Conservation (phyloP, 2,329 filamentous ascomycete genomes). For the Aspergillus latus region DNA sequence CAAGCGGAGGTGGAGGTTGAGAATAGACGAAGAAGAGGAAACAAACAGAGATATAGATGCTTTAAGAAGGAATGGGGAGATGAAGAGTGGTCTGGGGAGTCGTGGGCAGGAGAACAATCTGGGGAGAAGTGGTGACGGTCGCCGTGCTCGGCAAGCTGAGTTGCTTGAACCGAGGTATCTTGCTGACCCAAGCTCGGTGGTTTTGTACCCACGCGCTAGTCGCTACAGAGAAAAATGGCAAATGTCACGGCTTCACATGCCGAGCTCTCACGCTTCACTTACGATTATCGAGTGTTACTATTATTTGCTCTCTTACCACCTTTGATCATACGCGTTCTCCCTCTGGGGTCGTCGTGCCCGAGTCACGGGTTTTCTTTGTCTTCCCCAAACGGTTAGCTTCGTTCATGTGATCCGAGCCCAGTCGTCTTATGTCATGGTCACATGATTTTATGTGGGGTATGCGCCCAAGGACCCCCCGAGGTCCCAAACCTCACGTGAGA, state of each 20-base stretch:
- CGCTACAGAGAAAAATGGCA: constrained; percentile 25
- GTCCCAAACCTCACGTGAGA: background rate
- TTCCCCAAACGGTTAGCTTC: no score
- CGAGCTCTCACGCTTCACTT: constrained; percentile 16
- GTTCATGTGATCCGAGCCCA: background rate
- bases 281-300: background rate
- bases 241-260: constrained; percentile 36
- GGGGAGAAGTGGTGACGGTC: constrained; percentile 21
- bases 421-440: background rate
- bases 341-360: no score
- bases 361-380: no score
- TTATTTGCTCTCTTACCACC: no score
- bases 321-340: no score
- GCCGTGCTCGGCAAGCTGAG: constrained; percentile 32
- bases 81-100: constrained; percentile 26
- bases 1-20: background rate
- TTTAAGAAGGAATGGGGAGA: constrained; percentile 7
- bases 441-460: background rate
- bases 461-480: background rate
- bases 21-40: constrained; percentile 16
- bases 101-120: constrained; percentile 13
- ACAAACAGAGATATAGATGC: constrained; percentile 14
- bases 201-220: constrained; percentile 16
- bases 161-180: constrained; percentile 36
- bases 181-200: constrained; percentile 20